phyloP scores from a whole-genome alignment of 129 eudicot genomes.

The Erigeron canadensis region DNA sequence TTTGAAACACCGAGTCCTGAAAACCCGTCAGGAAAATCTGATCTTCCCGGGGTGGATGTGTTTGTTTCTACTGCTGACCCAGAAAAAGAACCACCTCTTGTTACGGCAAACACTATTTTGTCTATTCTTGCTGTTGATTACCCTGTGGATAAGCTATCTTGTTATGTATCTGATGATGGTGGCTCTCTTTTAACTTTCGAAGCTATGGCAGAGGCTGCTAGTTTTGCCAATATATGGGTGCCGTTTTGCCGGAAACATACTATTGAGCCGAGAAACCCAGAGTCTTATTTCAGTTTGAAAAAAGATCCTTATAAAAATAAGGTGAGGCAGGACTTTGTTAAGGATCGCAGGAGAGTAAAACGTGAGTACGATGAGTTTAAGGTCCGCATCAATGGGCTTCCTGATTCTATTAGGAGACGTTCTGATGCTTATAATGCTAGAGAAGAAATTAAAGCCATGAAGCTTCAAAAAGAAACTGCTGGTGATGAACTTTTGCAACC shows the following conservation, averaged over 20 bases:
- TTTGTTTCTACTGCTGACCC: conserved; percentile 79
- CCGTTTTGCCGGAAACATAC: conserved; percentile 68
- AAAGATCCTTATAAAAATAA: conserved; percentile 61
- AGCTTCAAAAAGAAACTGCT: conserved; percentile 49
- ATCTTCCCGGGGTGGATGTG: conserved; percentile 63
- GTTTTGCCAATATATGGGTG: conserved; percentile 67
- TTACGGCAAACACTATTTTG: conserved; percentile 65
- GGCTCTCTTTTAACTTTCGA: conserved; percentile 67
- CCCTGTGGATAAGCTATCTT: conserved; percentile 62
- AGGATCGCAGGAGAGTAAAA: conserved; percentile 62
- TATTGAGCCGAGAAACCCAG: conserved; percentile 70
- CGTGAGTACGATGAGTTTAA: conserved; percentile 74
- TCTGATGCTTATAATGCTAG: conserved; percentile 69
- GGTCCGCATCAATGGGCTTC: conserved; percentile 64
- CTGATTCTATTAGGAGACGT: conserved; percentile 65
- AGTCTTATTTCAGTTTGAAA: conserved; percentile 56
- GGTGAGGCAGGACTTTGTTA: conserved; percentile 62
- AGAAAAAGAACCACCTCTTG: conserved; percentile 77
- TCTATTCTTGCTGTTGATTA: conserved; percentile 67
- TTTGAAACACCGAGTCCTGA: conserved; percentile 55
- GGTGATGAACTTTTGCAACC: conserved; percentile 51
- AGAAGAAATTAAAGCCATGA: conserved; percentile 67
- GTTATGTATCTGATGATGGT: conserved; percentile 75
- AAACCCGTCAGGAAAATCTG: conserved; percentile 65
- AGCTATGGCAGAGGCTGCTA: conserved; percentile 81